Percentiles rank a stretch among this genome's conserved stretches.
These are phyloP conservation scores for Zygosaccharomyces pseudobailii DNA, from an alignment of 1,139 yeast genomes.

Conservation along the genomic window DNA sequence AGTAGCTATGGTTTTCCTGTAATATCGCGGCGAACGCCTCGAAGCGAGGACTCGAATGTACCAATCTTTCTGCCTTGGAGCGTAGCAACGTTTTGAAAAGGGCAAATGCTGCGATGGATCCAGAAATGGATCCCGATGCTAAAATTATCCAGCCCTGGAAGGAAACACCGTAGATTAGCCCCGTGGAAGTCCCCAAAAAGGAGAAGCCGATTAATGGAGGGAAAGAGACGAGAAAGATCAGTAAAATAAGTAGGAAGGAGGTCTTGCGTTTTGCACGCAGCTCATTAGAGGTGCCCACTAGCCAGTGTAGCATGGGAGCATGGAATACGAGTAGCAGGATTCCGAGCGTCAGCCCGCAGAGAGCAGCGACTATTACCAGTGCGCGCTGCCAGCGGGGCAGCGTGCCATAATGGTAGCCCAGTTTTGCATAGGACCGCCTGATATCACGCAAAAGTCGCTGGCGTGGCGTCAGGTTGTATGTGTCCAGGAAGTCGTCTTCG, in stretches of 20 bases:
- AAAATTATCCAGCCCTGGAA: conserved; percentile 71
- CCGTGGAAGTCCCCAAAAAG: conserved; percentile 60
- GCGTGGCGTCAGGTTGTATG: conserved; percentile 32
- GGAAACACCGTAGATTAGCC: conserved; percentile 80
- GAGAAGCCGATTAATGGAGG: conserved; percentile 90
- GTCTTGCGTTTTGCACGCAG: conserved; percentile 40
- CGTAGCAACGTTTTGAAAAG: conserved; percentile 59
- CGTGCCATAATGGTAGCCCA: conserved; percentile 16
- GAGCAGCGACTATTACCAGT: conserved; percentile 16
- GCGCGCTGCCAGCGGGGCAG: conserved; percentile 27
- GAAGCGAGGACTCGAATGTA: conserved; percentile 54
- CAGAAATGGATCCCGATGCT: conserved; percentile 63
- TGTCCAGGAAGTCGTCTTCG: conserved; percentile 31
- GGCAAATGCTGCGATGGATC: conserved; percentile 69
- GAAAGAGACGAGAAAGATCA: conserved; percentile 54
- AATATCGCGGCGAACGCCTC: conserved; percentile 73
- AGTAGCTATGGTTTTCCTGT: conserved; percentile 61
- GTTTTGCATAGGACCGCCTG: conserved; percentile 15
- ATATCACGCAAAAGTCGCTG: conserved; percentile 26
- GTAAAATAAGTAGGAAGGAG: conserved; percentile 46
- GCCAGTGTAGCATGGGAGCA: conserved; percentile 39
- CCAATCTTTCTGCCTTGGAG: conserved; percentile 52
- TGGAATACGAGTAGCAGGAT: conserved; percentile 46
- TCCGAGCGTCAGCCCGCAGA: conserved; percentile 25
- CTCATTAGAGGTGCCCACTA: conserved; percentile 44